Conservation (phyloP, 495 filamentous ascomycete genomes). For the Cercophora sp. region DNA sequence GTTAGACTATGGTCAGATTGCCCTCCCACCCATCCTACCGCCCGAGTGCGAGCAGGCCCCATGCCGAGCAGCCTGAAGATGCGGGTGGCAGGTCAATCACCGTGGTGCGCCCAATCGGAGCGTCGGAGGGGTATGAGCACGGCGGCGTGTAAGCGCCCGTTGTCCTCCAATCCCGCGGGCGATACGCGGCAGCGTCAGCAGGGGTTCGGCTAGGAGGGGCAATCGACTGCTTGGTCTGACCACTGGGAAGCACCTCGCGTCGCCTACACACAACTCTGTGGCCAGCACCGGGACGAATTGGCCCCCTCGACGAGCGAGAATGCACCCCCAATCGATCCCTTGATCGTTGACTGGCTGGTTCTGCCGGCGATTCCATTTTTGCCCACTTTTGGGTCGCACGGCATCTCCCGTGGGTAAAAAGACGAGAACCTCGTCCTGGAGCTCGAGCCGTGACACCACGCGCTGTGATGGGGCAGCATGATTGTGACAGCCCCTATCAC, state of each 20-base stretch:
- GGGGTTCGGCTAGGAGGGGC: not conserved
- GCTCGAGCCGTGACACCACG: not conserved
- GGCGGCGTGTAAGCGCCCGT: slow-evolving; percentile 27
- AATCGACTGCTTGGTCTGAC: not conserved
- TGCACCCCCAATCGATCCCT: too few species aligned
- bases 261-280: too few species aligned
- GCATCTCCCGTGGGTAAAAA: too few species aligned
- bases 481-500: slow-evolving; percentile 3
- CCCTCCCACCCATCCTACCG: slow-evolving; percentile 16
- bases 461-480: not conserved
- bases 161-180: slow-evolving; percentile 20
- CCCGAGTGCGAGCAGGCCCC: slow-evolving; percentile 16
- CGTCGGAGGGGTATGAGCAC: slow-evolving; percentile 4
- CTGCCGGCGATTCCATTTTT: too few species aligned
- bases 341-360: too few species aligned
- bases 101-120: slow-evolving; percentile 26
- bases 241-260: too few species aligned
- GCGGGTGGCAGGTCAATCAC: slow-evolving; percentile 29
- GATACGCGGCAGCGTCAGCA: slow-evolving; percentile 11
- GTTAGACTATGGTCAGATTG: not conserved
- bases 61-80: slow-evolving; percentile 26
- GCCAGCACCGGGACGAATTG: too few species aligned
- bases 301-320: too few species aligned
- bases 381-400: too few species aligned
- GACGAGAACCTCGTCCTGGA: too few species aligned